Base-by-base conservation (phyloP, 2,329 filamentous ascomycete genomes). In the Fusarium paranaense region DNA sequence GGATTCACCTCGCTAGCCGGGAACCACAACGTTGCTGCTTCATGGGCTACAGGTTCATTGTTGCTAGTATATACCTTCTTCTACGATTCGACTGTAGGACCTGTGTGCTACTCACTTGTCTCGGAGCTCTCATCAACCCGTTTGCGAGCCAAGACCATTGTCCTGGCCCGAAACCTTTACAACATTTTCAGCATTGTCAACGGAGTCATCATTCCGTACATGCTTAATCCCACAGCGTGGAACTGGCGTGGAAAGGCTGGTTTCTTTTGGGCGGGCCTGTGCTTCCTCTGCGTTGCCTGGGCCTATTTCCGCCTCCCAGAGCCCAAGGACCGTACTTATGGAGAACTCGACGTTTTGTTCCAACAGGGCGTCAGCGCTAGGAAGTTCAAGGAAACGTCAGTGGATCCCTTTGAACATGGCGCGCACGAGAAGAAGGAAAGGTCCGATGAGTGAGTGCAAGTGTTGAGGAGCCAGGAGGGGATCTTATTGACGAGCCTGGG, bases 41-140 rank as follows among this genome's bases (percentile, higher is more conserved):
- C 85, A n/a, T 85, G 82, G 80, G 83, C 83, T 2, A 85, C 85
- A 5, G 87, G 86, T 13, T 81, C 83, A 6, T 78, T 89, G 72
- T 77, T 81, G 14, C 71, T 82, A 32, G 79, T 84, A 61, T 85
- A 85, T 79, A 84, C 82, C n/a, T 81, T 85, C 59, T 79, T 83
- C 42, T 83, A 82, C 64, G 75, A 82, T 62, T 71, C 76, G 30
- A 81, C 80, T n/a, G 78, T 83, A 20, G 81, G 81, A 4, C 81
- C 64, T 66, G 94, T 97, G n/a, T 94, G 93, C 83, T 97, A 96
- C 84, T 95, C 94, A 0, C 88, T 84, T 57, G 78, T 80, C 2
- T 78, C 81, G 40, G 81, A 83, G 74, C 78, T 82, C 11, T 76
- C 78, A 6, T 78, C 81, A 6, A 80, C 80, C 16, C 79, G 81